Conservation (phyloP, 225 moss, liverwort and hornwort species). For the Pleurozium schreberi region DNA sequence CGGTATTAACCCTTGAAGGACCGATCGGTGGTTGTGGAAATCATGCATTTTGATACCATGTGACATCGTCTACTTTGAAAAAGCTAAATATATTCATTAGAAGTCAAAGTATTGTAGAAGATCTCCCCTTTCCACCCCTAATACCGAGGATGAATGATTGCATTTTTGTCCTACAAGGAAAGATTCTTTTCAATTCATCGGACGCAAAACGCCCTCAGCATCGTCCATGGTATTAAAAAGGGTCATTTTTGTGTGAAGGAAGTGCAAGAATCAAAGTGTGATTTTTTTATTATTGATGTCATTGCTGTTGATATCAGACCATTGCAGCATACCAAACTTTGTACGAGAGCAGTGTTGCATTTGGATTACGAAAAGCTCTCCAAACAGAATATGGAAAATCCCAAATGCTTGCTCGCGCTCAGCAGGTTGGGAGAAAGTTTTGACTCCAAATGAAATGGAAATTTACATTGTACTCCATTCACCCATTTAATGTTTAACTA, state of each 20-base stretch:
- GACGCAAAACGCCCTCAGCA: too few species aligned
- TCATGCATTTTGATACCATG: too few species aligned
- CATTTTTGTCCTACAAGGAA: background rate
- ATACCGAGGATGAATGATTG: background rate
- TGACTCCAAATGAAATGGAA: background rate
- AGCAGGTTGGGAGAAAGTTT: conserved; percentile 27
- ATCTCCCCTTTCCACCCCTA: too few species aligned
- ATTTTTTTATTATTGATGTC: background rate
- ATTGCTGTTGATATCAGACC: conserved; percentile 37
- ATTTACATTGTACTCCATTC: background rate
- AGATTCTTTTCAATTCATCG: too few species aligned
- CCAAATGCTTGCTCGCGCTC: conserved; percentile 49
- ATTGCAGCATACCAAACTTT: conserved; percentile 85
- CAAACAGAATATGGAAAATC: conserved; percentile 90
- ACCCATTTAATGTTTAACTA: background rate
- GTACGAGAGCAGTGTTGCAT: conserved; percentile 86
- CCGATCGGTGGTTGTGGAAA: too few species aligned
- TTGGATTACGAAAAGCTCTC: conserved; percentile 80
- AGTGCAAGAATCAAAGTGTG: background rate
- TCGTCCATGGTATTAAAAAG: too few species aligned
- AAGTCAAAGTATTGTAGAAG: too few species aligned
- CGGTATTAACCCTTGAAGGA: too few species aligned
- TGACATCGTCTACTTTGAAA: too few species aligned
- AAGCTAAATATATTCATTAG: too few species aligned
- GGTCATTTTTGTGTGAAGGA: background rate